Evolutionary conservation across 2,329 filamentous ascomycete species (phyloP).

Genomic region (Diaporthe sp.): DNA sequence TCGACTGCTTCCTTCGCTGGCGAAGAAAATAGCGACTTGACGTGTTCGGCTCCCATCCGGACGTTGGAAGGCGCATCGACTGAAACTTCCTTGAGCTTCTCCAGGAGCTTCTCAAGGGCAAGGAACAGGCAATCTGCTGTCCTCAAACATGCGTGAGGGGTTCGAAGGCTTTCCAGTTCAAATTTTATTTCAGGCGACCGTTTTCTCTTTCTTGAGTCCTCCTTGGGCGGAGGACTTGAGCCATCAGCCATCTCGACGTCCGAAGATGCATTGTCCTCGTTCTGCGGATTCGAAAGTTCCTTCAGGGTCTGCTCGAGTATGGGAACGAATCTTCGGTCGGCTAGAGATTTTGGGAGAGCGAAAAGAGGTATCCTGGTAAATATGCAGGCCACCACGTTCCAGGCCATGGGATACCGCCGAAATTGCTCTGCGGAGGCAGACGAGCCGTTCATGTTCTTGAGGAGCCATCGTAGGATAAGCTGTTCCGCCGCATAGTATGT

Average conservation of each 20-base stretch:
- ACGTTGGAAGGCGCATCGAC: slow-evolving; percentile 52
- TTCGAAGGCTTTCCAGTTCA: slow-evolving; percentile 55
- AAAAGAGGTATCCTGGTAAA: slow-evolving; percentile 76
- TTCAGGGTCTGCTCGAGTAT: slow-evolving; percentile 76
- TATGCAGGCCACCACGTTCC: slow-evolving; percentile 72
- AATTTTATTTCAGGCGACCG: slow-evolving; percentile 53
- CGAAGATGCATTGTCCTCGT: slow-evolving; percentile 34
- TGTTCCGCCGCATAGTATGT: slow-evolving; percentile 67
- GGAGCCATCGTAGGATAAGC: slow-evolving; percentile 71
- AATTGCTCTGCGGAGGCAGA: slow-evolving; percentile 62
- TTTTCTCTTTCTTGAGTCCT: slow-evolving; percentile 60
- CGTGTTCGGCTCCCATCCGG: slow-evolving; percentile 68
- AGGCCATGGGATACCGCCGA: slow-evolving; percentile 68
- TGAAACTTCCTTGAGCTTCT: slow-evolving; percentile 54
- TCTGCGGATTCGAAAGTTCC: slow-evolving; percentile 60
- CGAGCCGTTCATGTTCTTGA: slow-evolving; percentile 69
- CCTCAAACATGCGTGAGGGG: slow-evolving; percentile 55
- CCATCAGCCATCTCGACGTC: slow-evolving; percentile 47
- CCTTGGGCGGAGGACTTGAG: slow-evolving; percentile 40
- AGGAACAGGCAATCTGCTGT: slow-evolving; percentile 63
- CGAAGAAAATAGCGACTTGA: slow-evolving; percentile 68
- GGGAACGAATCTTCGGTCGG: slow-evolving; percentile 75
- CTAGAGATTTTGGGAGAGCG: slow-evolving; percentile 77
- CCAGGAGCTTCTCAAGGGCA: slow-evolving; percentile 60
- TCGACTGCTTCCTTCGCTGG: slow-evolving; percentile 61